Percentiles rank a stretch among this genome's conserved stretches.
These are phyloP conservation scores for Parietichytrium sp. DNA, from an alignment of 108 stramenopile species.

Conservation along the genomic window DNA sequence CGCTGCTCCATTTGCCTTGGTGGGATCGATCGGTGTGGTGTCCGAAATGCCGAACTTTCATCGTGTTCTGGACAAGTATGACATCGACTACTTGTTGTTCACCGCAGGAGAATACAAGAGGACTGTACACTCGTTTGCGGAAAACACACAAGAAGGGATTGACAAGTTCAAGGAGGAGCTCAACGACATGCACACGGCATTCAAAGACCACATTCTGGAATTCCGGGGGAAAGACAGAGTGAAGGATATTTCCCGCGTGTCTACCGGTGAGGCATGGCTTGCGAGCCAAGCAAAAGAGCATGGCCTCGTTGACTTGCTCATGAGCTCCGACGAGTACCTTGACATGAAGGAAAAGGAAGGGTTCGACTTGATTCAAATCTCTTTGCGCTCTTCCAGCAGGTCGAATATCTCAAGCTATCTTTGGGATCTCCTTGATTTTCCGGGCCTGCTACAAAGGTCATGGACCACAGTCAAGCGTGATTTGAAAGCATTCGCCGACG, in stretches of 20 bases:
- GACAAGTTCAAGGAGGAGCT: conserved; percentile 75
- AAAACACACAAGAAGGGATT: conserved; percentile 78
- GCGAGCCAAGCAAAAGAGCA: conserved; percentile 75
- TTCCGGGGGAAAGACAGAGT: conserved; percentile 79
- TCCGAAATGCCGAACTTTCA: conserved; percentile 83
- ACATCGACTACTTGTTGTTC: conserved; percentile 85
- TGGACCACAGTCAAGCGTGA: too few species aligned
- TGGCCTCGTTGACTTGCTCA: conserved; percentile 81
- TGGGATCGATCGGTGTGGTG: conserved; percentile 54
- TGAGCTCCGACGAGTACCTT: conserved; percentile 76
- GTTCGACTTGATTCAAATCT: conserved; percentile 60
- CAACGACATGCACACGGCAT: conserved; percentile 73
- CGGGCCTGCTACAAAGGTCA: too few species aligned
- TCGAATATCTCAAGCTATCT: neutral
- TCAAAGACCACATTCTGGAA: conserved; percentile 73
- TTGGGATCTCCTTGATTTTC: conserved; percentile 24
- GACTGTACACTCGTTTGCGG: conserved; percentile 84
- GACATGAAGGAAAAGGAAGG: conserved; percentile 71
- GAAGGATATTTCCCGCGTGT: conserved; percentile 75
- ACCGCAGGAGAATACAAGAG: conserved; percentile 89
- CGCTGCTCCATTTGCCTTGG: conserved; percentile 56
- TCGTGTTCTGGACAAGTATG: conserved; percentile 78
- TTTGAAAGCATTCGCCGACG: too few species aligned
- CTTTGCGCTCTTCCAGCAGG: neutral
- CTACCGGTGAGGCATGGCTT: conserved; percentile 93